These are phyloP conservation scores for Endocalyx cinctus DNA, from an alignment of 2,329 filamentous ascomycete genomes.

Conservation along the genomic window DNA sequence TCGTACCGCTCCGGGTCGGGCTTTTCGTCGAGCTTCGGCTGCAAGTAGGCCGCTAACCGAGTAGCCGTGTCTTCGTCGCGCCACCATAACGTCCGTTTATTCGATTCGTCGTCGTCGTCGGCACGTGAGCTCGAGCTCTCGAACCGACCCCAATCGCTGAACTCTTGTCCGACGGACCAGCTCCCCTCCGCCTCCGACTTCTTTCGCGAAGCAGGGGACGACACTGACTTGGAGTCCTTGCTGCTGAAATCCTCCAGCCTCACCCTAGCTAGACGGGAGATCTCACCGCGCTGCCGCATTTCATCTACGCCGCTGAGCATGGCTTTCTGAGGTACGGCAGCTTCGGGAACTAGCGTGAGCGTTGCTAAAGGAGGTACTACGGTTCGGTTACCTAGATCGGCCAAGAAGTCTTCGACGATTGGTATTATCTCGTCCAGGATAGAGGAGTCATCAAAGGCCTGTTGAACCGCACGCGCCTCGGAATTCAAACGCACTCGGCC, in stretches of 20 bases:
- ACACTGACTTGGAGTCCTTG: background rate
- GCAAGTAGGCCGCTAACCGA: conserved; percentile 40
- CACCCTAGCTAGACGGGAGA: conserved; percentile 19
- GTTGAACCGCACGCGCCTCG: conserved; percentile 27
- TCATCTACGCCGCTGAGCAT: conserved; percentile 23
- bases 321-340: conserved; percentile 29
- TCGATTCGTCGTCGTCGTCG: background rate
- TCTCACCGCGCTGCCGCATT: conserved; percentile 21
- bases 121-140: conserved; percentile 17
- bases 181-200: conserved; percentile 5
- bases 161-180: conserved; percentile 23
- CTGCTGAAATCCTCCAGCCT: conserved; percentile 1
- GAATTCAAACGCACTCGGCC: conserved; percentile 31
- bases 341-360: conserved; percentile 40
- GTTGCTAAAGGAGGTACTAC: conserved; percentile 32
- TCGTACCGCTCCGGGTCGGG: conserved; percentile 3
- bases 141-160: conserved; percentile 44
- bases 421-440: conserved; percentile 36
- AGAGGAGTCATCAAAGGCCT: conserved; percentile 33
- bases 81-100: conserved; percentile 38
- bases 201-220: background rate
- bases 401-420: conserved; percentile 37
- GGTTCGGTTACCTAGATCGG: conserved; percentile 30
- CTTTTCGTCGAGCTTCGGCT: conserved; percentile 25
- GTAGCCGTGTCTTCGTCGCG: conserved; percentile 40